A percentile compares a stretch with the other conserved stretches of the same genome.
Evolutionary conservation across 495 filamentous ascomycete genomes (phyloP).

Genomic region (Alectoria sarmentosa): DNA sequence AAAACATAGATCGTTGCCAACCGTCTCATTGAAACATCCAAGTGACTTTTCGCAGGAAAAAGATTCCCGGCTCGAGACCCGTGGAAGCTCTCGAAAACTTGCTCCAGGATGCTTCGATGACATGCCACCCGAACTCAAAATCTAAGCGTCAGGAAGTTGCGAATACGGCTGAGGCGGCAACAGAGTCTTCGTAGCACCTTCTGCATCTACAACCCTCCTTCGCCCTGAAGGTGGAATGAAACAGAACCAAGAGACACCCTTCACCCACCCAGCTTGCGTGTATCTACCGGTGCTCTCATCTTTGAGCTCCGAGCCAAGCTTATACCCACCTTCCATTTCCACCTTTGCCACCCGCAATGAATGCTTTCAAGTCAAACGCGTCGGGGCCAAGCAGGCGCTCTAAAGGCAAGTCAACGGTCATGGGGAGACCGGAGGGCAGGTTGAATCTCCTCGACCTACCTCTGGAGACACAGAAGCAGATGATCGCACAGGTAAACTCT

Average conservation of each 20-base stretch:
- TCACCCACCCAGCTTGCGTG: not conserved
- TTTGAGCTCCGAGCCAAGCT: not conserved
- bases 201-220: not conserved
- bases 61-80: not conserved
- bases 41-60: not conserved
- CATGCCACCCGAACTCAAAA: not conserved
- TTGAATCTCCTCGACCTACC: conserved; percentile 38
- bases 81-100: not conserved
- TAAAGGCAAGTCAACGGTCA: not conserved
- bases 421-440: conserved; percentile 1
- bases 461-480: conserved; percentile 44
- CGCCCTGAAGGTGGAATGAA: not conserved
- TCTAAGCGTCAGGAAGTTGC: conserved; percentile 5
- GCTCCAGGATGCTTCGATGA: not conserved
- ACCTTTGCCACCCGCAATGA: conserved; percentile 3
- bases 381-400: not conserved
- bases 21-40: not conserved
- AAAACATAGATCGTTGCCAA: not conserved
- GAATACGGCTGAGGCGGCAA: not conserved
- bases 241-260: not conserved
- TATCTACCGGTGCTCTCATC: not conserved
- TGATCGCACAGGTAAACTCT: conserved; percentile 40
- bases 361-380: not conserved
- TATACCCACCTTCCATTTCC: not conserved
- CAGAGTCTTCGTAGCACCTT: not conserved